These are phyloP conservation scores for Xylaria sp. DNA, from an alignment of 2,329 filamentous ascomycete genomes.

Conservation along the genomic window DNA sequence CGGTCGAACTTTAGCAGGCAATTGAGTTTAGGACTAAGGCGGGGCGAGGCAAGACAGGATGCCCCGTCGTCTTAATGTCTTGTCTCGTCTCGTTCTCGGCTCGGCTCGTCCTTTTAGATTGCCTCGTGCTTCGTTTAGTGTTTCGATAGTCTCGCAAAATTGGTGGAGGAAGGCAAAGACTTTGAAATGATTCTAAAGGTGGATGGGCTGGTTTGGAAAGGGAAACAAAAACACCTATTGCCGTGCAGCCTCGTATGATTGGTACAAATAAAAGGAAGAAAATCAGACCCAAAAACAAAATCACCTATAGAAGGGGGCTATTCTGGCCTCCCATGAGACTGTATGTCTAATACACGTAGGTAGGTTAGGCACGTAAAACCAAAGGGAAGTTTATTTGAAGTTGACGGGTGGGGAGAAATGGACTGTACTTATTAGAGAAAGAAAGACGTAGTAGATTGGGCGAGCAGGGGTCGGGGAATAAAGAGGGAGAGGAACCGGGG, in stretches of 20 bases:
- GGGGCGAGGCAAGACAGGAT: conserved; percentile 15
- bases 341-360: not conserved
- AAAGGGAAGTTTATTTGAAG: conserved; percentile 1
- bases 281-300: not conserved
- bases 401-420: conserved; percentile 14
- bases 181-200: not conserved
- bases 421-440: conserved; percentile 5
- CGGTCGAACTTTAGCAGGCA: conserved; percentile 30
- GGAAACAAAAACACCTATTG: not conserved
- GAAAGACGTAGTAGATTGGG: not conserved
- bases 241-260: not conserved
- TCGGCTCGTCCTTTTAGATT: no score
- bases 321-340: not conserved
- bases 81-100: conserved; percentile 1
- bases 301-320: not conserved
- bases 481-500: not conserved
- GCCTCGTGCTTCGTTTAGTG: conserved; percentile 7
- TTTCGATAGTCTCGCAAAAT: conserved; percentile 1
- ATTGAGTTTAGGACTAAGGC: conserved; percentile 37
- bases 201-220: not conserved
- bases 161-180: not conserved
- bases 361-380: not conserved
- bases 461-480: conserved; percentile 2
- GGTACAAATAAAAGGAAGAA: not conserved
- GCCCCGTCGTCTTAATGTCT: not conserved